These are phyloP conservation scores for Auriscalpium vulgare DNA, from an alignment of 768 basidiomycete genomes.

Conservation along the genomic window DNA sequence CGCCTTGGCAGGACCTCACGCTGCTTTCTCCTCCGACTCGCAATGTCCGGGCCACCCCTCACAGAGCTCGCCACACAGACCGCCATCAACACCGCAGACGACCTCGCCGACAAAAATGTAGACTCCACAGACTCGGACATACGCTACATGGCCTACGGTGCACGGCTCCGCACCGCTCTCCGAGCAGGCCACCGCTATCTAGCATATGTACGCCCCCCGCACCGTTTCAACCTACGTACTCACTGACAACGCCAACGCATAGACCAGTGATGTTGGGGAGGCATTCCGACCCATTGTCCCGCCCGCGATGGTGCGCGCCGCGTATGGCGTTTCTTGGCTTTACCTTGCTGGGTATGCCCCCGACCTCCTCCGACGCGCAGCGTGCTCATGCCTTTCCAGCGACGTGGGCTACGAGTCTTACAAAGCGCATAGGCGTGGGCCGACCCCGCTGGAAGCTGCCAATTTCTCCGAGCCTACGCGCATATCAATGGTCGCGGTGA, in stretches of 20 bases:
- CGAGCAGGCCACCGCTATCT: constrained; percentile 64
- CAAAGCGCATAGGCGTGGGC: constrained; percentile 64
- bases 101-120: constrained; percentile 54
- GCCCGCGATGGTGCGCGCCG: constrained; percentile 62
- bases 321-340: constrained; percentile 77
- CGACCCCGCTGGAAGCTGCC: constrained; percentile 56
- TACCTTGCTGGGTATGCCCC: constrained; percentile 57
- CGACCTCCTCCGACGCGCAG: not conserved
- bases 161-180: constrained; percentile 69
- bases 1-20: not conserved
- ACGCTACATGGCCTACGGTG: constrained; percentile 71
- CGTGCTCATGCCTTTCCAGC: constrained; percentile 19
- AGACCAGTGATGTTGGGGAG: constrained; percentile 81
- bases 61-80: constrained; percentile 14
- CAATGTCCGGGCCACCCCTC: constrained; percentile 10
- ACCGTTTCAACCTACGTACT: not conserved
- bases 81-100: constrained; percentile 43
- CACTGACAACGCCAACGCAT: constrained; percentile 12
- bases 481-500: constrained; percentile 60
- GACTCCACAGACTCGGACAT: constrained; percentile 62
- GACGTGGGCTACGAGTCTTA: constrained; percentile 80
- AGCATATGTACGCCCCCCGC: constrained; percentile 53
- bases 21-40: not conserved
- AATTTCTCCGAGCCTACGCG: constrained; percentile 66
- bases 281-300: constrained; percentile 75